Conservation (phyloP, 2,329 filamentous ascomycete species). For the Trichoderma endophyticum region DNA sequence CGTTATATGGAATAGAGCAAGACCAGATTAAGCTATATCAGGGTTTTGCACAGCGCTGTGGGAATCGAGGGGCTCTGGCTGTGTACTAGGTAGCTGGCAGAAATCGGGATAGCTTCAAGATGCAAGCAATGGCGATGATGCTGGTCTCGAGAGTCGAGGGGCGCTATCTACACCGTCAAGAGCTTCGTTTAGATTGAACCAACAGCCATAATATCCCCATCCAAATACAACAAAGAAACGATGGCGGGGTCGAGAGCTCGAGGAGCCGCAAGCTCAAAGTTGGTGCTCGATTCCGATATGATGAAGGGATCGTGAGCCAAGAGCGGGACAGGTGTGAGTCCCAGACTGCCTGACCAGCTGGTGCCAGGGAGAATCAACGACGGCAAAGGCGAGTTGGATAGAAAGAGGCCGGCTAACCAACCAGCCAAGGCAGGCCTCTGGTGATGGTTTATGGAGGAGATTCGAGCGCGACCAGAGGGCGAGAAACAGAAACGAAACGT, state of each 20-base stretch:
- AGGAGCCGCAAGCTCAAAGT: neutral
- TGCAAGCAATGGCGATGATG: neutral
- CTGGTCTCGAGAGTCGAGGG: neutral
- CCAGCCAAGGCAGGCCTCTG: conserved; percentile 6
- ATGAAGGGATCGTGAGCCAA: neutral
- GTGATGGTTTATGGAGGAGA: conserved; percentile 10
- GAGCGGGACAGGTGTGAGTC: neutral
- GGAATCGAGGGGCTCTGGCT: neutral
- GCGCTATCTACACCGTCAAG: conserved; percentile 5
- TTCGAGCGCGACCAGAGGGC: neutral
- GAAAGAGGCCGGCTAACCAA: conserved; percentile 6
- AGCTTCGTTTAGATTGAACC: neutral
- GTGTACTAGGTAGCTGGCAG: neutral
- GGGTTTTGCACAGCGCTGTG: neutral
- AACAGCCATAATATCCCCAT: conserved; percentile 15
- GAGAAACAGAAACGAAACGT: conserved; percentile 14
- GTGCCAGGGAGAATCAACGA: neutral
- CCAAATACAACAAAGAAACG: neutral
- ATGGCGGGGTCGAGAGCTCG: neutral
- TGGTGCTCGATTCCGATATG: neutral
- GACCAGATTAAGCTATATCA: neutral
- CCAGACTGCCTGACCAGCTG: neutral
- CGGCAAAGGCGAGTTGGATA: neutral
- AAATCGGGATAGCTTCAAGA: neutral
- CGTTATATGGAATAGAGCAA: neutral